Evolutionary conservation across 164 flowering plant species (phyloP).

Genomic region (Platanus orientalis): DNA sequence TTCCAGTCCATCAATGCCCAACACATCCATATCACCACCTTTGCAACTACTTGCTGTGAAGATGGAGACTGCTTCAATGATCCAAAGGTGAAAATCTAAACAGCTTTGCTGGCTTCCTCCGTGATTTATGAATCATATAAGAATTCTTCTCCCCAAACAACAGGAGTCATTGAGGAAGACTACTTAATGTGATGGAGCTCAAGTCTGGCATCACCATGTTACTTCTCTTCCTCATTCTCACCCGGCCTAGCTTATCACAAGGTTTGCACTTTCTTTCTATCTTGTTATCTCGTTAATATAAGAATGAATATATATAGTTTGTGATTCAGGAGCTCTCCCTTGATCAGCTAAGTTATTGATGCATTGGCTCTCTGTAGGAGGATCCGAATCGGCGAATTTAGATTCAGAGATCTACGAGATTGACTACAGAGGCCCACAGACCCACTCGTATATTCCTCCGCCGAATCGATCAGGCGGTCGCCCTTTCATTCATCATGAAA

Average conservation of each 20-base stretch:
- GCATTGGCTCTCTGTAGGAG: background rate
- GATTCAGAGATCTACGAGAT: constrained; percentile 55
- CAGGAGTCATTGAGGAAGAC: background rate
- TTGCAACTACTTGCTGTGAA: constrained; percentile 34
- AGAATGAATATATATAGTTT: background rate
- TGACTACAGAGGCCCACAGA: constrained; percentile 91
- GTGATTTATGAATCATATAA: constrained; percentile 6
- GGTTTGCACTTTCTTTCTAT: constrained; percentile 20
- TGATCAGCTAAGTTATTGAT: no score
- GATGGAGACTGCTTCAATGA: constrained; percentile 39
- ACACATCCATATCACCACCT: constrained; percentile 29
- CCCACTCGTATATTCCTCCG: constrained; percentile 64
- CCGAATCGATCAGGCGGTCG: constrained; percentile 32
- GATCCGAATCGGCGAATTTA: constrained; percentile 6
- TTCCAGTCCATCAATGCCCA: constrained; percentile 29
- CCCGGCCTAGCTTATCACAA: constrained; percentile 21
- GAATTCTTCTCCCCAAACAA: background rate
- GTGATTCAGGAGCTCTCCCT: no score
- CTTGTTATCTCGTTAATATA: no score
- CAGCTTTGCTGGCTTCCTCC: constrained; percentile 2
- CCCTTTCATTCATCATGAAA: constrained; percentile 21
- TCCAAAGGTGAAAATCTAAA: constrained; percentile 18
- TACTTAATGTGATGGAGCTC: constrained; percentile 30
- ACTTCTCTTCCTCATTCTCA: constrained; percentile 23
- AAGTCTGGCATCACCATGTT: constrained; percentile 15